Conservation (phyloP, 306 rosid species). For the Lablab purpureus region DNA sequence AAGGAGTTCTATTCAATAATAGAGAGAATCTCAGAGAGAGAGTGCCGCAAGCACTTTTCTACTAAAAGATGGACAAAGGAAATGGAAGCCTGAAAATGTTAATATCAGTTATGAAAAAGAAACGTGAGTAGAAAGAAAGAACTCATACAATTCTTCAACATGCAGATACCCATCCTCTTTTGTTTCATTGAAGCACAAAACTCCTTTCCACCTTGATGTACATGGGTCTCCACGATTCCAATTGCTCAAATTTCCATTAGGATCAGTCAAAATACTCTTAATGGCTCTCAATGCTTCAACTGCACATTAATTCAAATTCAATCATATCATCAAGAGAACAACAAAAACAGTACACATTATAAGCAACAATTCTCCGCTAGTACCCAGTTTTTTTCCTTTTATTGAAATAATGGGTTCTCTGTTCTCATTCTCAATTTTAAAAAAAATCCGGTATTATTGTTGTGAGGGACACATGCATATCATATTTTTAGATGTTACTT, state of each 20-base stretch:
- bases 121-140: slow-evolving; percentile 34
- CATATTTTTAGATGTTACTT: not conserved
- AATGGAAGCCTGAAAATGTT: slow-evolving; percentile 12
- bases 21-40: too few relatives aligned
- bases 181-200: slow-evolving; percentile 68
- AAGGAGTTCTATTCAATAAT: too few relatives aligned
- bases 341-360: slow-evolving; percentile 19
- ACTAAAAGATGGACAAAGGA: not conserved
- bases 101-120: slow-evolving; percentile 26
- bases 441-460: slow-evolving; percentile 6
- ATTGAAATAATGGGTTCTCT: not conserved
- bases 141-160: slow-evolving; percentile 75
- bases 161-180: slow-evolving; percentile 72
- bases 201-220: slow-evolving; percentile 76
- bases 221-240: slow-evolving; percentile 92
- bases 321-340: slow-evolving; percentile 39
- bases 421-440: not conserved
- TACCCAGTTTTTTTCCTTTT: not conserved
- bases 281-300: slow-evolving; percentile 76
- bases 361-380: slow-evolving; percentile 8
- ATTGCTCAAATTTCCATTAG: slow-evolving; percentile 72
- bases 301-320: slow-evolving; percentile 56
- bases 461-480: slow-evolving; percentile 5
- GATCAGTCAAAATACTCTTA: slow-evolving; percentile 66
- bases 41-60: too few relatives aligned